Evolutionary conservation across 352 stramenopile species (phyloP), one percentile per base, ranked within the genome.

Genomic region (Globisporangium emineosum): DNA sequence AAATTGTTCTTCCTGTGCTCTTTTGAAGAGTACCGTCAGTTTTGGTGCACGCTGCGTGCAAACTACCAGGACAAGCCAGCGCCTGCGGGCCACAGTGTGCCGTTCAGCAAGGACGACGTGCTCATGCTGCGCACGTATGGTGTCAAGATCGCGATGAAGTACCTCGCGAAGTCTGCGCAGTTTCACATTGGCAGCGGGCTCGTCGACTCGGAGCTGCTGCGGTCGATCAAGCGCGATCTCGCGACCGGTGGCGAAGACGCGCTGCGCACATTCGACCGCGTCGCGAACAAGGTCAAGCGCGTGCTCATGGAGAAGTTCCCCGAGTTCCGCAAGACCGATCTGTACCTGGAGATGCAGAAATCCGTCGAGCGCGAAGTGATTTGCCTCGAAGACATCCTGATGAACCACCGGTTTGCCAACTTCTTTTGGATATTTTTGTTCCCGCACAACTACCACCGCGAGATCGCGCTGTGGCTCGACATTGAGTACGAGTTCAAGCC

Each of bases 351-450:
- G 60, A 93, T 95, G 87, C 75, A 81, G 52, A 86, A 83, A 62
- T 87, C 79, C 13, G 84, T 93, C 21, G 77, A 89, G 61, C 81
- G 87, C 21, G 83, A 93, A 72, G 81, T 95, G 37, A 88, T 95
- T 19, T 83, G 75, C 15, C 71, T 95, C 1, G 87, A 95, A 55
- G 86, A 92, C 33, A 92, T 95, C 9, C 60, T 95, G 65, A 91
- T 95, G 81, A 95, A 95, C 60, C 87, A 93, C 52, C 81, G 86
- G 5, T 91, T 95, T 57, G 86, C 83, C 42, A 92, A 93, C 56
- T 95, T 93, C 65, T 95, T 95, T 51, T 93, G 83, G 85, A 84
- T 93, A n/a, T 95, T 95, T 63, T 65, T 91, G 19, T 95, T 95
- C 58, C 87, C 84, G 5, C 87, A 95, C 72, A 90, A 95, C 30